phyloP scores from a whole-genome alignment of 108 stramenopile genomes.

The Licmophora abbreviata region DNA sequence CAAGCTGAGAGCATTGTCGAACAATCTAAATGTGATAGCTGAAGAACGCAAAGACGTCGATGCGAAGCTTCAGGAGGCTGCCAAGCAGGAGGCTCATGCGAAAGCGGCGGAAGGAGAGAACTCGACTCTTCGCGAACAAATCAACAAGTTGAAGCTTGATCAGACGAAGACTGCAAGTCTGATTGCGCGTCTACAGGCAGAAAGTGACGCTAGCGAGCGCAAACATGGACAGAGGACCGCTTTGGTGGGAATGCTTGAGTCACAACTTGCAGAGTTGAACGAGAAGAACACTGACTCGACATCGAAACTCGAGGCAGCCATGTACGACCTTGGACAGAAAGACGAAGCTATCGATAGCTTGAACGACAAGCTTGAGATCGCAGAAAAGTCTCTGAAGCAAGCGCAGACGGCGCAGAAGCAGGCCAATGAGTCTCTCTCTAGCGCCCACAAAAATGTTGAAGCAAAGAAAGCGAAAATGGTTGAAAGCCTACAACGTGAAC shows the following conservation, averaged over 20 bases:
- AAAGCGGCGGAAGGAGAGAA: conserved; percentile 57
- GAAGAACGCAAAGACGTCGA: conserved; percentile 65
- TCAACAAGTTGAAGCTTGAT: conserved; percentile 71
- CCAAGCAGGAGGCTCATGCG: conserved; percentile 48
- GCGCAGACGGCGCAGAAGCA: conserved; percentile 35
- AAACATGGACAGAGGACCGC: conserved; percentile 86
- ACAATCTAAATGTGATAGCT: conserved; percentile 52
- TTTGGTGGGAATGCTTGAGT: conserved; percentile 82
- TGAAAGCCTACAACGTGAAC: conserved; percentile 60
- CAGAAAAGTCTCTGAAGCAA: conserved; percentile 24
- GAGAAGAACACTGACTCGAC: conserved; percentile 65
- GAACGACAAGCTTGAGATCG: conserved; percentile 38
- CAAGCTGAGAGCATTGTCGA: conserved; percentile 49
- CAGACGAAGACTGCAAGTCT: conserved; percentile 62
- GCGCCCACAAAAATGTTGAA: conserved; percentile 40
- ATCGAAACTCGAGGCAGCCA: conserved; percentile 68
- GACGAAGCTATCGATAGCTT: conserved; percentile 46
- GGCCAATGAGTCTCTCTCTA: conserved; percentile 40
- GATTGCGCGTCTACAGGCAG: conserved; percentile 62
- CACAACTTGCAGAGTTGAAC: conserved; percentile 73
- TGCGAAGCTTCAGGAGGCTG: conserved; percentile 36
- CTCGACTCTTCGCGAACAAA: conserved; percentile 48
- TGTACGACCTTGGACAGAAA: conserved; percentile 68
- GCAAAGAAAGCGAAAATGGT: conserved; percentile 48
- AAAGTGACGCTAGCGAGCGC: conserved; percentile 65